Conservation (phyloP, 164 flowering plant genomes). For the Liquidambar formosana region DNA sequence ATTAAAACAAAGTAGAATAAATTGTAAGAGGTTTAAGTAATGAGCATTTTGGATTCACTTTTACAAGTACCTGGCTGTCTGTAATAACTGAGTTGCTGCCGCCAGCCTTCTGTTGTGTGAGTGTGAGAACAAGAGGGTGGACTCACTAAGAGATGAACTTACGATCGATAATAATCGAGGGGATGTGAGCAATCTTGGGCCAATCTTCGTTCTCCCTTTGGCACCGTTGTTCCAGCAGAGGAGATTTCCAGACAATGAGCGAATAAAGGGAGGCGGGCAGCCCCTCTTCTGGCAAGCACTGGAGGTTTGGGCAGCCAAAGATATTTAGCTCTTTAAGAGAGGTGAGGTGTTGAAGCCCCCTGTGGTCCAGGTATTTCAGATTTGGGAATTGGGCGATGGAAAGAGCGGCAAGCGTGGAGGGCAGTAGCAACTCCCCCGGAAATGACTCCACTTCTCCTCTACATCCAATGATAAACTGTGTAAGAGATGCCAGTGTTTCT, state of each 20-base stretch:
- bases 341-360: constrained; percentile 13
- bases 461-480: not conserved
- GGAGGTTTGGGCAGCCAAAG: not conserved
- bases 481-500: not conserved
- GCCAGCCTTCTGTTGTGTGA: too few species aligned
- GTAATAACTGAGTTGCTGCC: too few species aligned
- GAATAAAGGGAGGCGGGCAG: not conserved
- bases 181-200: too few species aligned
- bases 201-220: too few species aligned
- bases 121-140: too few species aligned
- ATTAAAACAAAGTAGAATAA: too few species aligned
- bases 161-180: too few species aligned
- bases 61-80: too few species aligned
- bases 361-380: constrained; percentile 8
- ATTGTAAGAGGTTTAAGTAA: too few species aligned
- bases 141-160: too few species aligned
- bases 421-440: constrained; percentile 15
- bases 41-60: too few species aligned
- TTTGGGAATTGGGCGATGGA: not conserved
- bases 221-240: not conserved
- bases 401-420: constrained; percentile 7
- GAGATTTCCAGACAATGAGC: not conserved
- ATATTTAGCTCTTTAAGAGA: constrained; percentile 8
- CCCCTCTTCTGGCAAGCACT: not conserved
- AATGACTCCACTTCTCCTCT: constrained; percentile 3